A percentile compares a stretch with the other conserved stretches of the same genome.
These are phyloP conservation scores for Oryza australiensis DNA, from an alignment of 176 grass and related monocot species.

Conservation along the genomic window DNA sequence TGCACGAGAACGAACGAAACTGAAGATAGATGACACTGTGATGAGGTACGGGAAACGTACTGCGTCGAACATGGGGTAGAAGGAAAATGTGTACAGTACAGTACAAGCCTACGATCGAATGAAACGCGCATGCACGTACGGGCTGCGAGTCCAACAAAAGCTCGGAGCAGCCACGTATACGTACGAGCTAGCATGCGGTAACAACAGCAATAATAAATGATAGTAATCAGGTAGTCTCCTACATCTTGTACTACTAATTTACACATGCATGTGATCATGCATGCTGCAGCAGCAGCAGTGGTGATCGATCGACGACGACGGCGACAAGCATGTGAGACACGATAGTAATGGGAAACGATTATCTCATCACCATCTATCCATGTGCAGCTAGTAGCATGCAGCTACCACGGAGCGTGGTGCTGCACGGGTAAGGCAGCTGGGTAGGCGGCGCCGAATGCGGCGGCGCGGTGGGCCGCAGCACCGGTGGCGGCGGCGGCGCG, in stretches of 20 bases:
- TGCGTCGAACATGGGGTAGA: conserved; percentile 11
- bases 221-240: conserved; percentile 24
- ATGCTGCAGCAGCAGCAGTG: not conserved
- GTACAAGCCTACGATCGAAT: not conserved
- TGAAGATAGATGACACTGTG: conserved; percentile 24
- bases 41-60: not conserved
- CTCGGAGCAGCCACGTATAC: conserved; percentile 44
- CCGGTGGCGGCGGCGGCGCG: conserved; percentile 44
- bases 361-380: conserved; percentile 9
- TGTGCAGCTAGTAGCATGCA: not conserved
- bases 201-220: conserved; percentile 17
- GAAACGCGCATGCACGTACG: conserved; percentile 26
- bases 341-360: not conserved
- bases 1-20: conserved; percentile 25
- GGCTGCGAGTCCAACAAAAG: conserved; percentile 54
- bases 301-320: conserved; percentile 10
- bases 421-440: not conserved
- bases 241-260: conserved; percentile 16
- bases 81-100: conserved; percentile 9
- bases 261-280: conserved; percentile 47
- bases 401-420: conserved; percentile 34
- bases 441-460: conserved; percentile 33
- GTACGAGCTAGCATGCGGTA: conserved; percentile 37
- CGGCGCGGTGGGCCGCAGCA: conserved; percentile 10
- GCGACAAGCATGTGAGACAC: not conserved